phyloP scores from a whole-genome alignment of 345 rosid genomes.

The Acer campestre region DNA sequence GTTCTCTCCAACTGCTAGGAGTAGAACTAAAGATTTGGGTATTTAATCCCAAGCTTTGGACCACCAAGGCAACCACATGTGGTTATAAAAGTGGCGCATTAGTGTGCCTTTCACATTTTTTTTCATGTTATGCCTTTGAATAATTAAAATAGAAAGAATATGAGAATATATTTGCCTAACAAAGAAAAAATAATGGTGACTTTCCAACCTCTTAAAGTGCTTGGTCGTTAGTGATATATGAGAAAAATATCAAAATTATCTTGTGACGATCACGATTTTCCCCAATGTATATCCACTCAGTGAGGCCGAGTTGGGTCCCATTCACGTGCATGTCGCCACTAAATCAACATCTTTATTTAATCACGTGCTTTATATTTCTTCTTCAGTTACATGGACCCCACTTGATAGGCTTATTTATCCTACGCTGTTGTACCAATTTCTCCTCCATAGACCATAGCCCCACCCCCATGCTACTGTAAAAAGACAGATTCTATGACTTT shows the following conservation, averaged over 20 bases:
- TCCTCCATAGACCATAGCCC: not conserved
- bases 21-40: too few relatives aligned
- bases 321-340: slow-evolving; percentile 1
- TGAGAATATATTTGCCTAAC: not conserved
- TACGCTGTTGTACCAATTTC: not conserved
- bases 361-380: not conserved
- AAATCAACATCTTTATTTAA: not conserved
- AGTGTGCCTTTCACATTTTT: too few relatives aligned
- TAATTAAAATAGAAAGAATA: not conserved
- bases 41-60: too few relatives aligned
- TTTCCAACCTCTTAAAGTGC: not conserved
- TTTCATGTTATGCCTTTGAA: too few relatives aligned
- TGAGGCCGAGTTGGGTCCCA: not conserved
- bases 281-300: not conserved
- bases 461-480: not conserved
- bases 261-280: not conserved
- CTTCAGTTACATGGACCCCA: not conserved
- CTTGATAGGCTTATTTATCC: not conserved
- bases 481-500: not conserved
- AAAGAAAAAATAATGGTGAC: not conserved
- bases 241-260: not conserved
- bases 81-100: too few relatives aligned
- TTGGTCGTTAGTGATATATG: not conserved
- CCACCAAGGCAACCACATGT: too few relatives aligned
- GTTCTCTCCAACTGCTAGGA: too few relatives aligned